Conservation (phyloP, 2,329 filamentous ascomycete genomes). For the Ophiostoma himal-ulmi region DNA sequence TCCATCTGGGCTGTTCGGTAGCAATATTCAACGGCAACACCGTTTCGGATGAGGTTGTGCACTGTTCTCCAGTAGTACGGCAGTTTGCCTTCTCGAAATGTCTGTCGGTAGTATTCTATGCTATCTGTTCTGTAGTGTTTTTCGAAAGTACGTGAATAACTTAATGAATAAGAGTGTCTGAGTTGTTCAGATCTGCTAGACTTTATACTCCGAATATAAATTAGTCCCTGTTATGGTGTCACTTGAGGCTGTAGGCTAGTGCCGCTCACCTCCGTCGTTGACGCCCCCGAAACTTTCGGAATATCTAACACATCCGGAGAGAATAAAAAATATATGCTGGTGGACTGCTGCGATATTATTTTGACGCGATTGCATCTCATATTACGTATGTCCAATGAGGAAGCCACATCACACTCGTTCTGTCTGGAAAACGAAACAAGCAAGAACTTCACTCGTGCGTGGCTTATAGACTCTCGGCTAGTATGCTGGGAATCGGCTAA, state of each 20-base stretch:
- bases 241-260: background rate
- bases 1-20: background rate
- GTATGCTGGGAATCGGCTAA: no score
- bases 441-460: no score
- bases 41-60: background rate
- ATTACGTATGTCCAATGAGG: background rate
- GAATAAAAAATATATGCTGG: background rate
- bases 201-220: background rate
- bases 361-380: background rate
- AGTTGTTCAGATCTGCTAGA: background rate
- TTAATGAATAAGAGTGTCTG: background rate
- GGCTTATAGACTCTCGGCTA: no score
- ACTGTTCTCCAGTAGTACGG: background rate
- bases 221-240: background rate
- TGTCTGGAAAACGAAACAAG: no score
- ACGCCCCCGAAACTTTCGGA: background rate
- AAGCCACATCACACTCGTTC: no score
- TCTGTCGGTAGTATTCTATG: background rate
- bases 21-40: background rate
- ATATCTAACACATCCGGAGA: background rate
- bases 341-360: background rate
- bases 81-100: background rate
- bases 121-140: background rate
- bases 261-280: constrained; percentile 1
- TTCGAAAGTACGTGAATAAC: background rate